A percentile compares a stretch with the other conserved stretches of the same genome.
Evolutionary conservation across 352 stramenopile species (phyloP).

Genomic region (Globisporangium iwayamae): DNA sequence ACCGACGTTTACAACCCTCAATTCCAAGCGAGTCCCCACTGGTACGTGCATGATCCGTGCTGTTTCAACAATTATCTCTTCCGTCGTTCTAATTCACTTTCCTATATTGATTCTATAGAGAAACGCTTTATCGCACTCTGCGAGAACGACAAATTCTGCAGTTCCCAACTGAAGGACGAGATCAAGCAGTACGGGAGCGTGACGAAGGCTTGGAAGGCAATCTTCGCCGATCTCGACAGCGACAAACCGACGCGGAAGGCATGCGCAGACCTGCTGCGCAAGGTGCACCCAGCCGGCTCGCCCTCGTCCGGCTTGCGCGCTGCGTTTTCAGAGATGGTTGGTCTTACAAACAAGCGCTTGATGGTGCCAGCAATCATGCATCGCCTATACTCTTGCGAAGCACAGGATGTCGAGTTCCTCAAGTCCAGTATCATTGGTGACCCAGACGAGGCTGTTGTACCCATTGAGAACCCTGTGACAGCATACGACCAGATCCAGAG

Average conservation of each 20-base stretch:
- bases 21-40: slow-evolving; percentile 3
- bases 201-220: not conserved
- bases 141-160: slow-evolving; percentile 9
- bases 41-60: not conserved
- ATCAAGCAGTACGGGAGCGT: slow-evolving; percentile 6
- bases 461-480: not conserved
- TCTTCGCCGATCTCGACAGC: slow-evolving; percentile 11
- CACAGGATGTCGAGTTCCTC: slow-evolving; percentile 7
- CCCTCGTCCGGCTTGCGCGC: not conserved
- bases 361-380: slow-evolving; percentile 12
- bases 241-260: not conserved
- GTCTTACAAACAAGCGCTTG: not conserved
- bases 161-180: slow-evolving; percentile 9
- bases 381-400: slow-evolving; percentile 2
- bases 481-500: slow-evolving; percentile 13
- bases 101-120: not conserved
- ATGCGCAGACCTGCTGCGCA: slow-evolving; percentile 8
- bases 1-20: slow-evolving; percentile 11
- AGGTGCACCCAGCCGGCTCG: not conserved
- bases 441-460: not conserved
- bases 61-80: not conserved
- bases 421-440: not conserved
- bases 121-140: slow-evolving; percentile 4
- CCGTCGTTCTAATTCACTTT: slow-evolving; percentile 1
- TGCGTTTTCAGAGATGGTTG: not conserved